Percentiles rank a stretch among this genome's conserved stretches.
phyloP scores from a whole-genome alignment of 1,284 basidiomycete species.

The Phaffia rhodozyma region DNA sequence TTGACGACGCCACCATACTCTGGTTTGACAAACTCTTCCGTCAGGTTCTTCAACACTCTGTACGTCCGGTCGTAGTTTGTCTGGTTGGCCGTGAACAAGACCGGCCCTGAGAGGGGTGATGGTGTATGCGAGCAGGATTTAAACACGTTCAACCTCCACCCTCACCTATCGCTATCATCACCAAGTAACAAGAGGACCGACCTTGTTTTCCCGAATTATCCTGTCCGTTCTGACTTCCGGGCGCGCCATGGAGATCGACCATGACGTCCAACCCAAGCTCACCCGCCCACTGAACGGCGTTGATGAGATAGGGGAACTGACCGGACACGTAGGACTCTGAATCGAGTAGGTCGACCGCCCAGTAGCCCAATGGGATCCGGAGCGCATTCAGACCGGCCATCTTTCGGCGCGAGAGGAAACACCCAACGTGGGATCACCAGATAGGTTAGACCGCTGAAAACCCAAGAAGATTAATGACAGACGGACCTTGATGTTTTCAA shows the following conservation, averaged over 20 bases:
- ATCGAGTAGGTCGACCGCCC: slow-evolving; percentile 24
- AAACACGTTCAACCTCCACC: not conserved
- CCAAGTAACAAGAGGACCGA: not conserved
- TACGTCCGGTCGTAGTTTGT: slow-evolving; percentile 23
- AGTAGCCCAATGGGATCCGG: slow-evolving; percentile 29
- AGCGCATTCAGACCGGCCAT: slow-evolving; percentile 25
- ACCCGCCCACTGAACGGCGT: slow-evolving; percentile 4
- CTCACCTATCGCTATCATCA: not conserved
- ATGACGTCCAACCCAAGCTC: slow-evolving; percentile 3
- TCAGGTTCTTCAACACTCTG: slow-evolving; percentile 10
- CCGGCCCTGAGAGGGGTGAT: not conserved
- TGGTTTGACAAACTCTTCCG: slow-evolving; percentile 10
- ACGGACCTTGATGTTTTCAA: slow-evolving; percentile 22
- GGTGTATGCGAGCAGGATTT: not conserved
- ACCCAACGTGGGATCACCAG: too few species aligned
- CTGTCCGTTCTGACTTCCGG: slow-evolving; percentile 15
- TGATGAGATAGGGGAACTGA: slow-evolving; percentile 21
- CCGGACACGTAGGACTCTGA: slow-evolving; percentile 28
- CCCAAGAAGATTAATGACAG: too few species aligned
- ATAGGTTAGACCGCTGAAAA: too few species aligned
- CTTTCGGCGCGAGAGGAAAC: not conserved
- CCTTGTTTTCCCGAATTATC: slow-evolving; percentile 9
- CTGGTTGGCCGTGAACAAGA: slow-evolving; percentile 22
- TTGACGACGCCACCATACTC: slow-evolving; percentile 13
- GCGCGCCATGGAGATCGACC: slow-evolving; percentile 13